phyloP scores from a whole-genome alignment of 179 eudicot species.

The Spergularia azorica region DNA sequence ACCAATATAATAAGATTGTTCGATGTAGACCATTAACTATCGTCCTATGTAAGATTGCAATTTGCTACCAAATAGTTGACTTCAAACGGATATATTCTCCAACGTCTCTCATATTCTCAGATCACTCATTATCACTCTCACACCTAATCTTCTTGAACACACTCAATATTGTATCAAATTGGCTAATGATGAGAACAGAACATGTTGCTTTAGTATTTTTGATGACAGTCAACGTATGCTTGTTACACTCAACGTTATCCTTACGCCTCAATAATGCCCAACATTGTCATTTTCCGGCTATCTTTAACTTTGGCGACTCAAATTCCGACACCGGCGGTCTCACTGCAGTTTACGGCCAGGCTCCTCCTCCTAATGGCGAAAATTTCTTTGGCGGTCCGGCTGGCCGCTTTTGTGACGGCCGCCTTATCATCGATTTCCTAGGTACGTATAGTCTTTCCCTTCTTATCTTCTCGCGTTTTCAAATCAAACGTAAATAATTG shows the following conservation, averaged over 20 bases:
- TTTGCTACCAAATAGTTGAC: no score
- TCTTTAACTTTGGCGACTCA: constrained; percentile 74
- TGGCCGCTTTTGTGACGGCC: constrained; percentile 54
- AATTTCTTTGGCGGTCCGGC: constrained; percentile 51
- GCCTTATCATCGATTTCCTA: constrained; percentile 54
- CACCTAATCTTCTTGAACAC: background rate
- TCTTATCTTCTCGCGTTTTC: background rate
- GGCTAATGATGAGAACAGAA: background rate
- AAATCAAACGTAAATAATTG: no score
- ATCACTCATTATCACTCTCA: background rate
- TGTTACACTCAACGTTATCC: background rate
- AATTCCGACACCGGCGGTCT: constrained; percentile 72
- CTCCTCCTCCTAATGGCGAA: constrained; percentile 48
- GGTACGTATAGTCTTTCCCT: constrained; percentile 27
- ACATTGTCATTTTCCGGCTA: constrained; percentile 43
- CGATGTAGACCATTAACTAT: no score
- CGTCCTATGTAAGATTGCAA: no score
- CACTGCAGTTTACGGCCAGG: constrained; percentile 39
- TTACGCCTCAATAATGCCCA: background rate
- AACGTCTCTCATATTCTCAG: background rate
- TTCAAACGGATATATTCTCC: background rate
- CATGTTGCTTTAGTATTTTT: constrained; percentile 6
- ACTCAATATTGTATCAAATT: background rate
- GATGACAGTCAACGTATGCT: background rate
- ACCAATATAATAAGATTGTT: no score